Base-by-base conservation (phyloP, 192 early-diverging fungal genomes). In the Gigaspora rosea region DNA sequence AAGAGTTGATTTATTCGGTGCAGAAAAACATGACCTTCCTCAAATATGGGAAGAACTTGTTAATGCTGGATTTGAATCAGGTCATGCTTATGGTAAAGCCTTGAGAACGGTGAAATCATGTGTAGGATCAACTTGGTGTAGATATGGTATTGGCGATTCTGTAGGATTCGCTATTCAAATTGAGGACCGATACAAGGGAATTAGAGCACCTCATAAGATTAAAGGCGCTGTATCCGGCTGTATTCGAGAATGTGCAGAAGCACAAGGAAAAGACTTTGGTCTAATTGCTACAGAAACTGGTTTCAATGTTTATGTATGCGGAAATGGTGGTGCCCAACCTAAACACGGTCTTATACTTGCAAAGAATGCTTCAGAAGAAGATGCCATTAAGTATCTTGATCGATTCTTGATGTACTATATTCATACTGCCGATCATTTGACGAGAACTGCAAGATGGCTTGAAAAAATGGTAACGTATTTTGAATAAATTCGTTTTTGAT, bases 351-450 rank as follows among this genome's bases (percentile, higher is more conserved):
- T 88, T 27, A 72, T 92, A 52, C 76, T 91, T 6, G 85, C 79
- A 11, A 68, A 82, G 8, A 87, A 91, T 49, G 81, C 86, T 27
- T 71, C 86, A 20, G 89, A 91, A 75, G 81, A 84, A 50, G 47
- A 80, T 2, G 83, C 81, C 20, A 84, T 91, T 47, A 84, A 81
- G 22, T 91, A 91, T 59, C 49, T 91, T 0, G 90, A 91, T 71
- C 80, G 90, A 2, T 91, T 90, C 79, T 72, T 91, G 72, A 91
- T 91, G 90, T 92, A 87, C 75, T 91, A 91, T 71, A 92, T 91
- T 65, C 81, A 73, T 1, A 91, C 90, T 32, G 90, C 90, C 10
- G 90, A 91, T 78, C 84, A 79, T 73, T 75, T 91, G 33, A 83
- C 80, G 73, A 84, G 90, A 15, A 91, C 90, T 10, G 91, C 90